Evolutionary conservation across 2,329 filamentous ascomycete genomes (phyloP).

Genomic region (Teratosphaeria destructans): DNA sequence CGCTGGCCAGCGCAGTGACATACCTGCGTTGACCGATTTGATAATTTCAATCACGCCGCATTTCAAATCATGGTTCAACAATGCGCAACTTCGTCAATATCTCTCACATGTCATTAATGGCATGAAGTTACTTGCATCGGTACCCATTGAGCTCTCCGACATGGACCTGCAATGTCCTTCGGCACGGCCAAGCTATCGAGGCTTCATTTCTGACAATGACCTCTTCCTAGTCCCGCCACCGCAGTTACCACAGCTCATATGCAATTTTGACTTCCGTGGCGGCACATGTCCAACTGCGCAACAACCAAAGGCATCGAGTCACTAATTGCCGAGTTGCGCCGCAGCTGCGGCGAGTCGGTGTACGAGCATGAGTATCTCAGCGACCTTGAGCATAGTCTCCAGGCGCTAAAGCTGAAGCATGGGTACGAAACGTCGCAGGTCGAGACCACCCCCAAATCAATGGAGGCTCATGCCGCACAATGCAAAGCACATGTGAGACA

Average conservation of each 20-base stretch:
- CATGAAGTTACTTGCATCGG: neutral
- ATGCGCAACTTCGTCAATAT: neutral
- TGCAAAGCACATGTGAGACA: neutral
- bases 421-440: neutral
- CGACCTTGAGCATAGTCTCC: neutral
- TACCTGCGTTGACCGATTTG: neutral
- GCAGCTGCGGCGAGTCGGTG: neutral
- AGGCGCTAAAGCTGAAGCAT: neutral
- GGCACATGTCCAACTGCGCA: neutral
- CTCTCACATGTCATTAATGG: neutral
- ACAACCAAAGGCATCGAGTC: neutral
- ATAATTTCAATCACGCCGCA: neutral
- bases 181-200: neutral
- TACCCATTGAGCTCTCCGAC: neutral
- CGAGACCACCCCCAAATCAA: neutral
- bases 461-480: neutral
- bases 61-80: neutral
- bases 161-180: neutral
- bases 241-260: neutral
- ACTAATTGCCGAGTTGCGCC: neutral
- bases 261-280: neutral
- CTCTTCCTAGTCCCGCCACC: neutral
- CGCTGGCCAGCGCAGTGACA: neutral
- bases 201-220: neutral
- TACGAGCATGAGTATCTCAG: neutral